Evolutionary conservation across 371 early-diverging fungal genomes (phyloP).

Genomic region (Mortierella sp.): DNA sequence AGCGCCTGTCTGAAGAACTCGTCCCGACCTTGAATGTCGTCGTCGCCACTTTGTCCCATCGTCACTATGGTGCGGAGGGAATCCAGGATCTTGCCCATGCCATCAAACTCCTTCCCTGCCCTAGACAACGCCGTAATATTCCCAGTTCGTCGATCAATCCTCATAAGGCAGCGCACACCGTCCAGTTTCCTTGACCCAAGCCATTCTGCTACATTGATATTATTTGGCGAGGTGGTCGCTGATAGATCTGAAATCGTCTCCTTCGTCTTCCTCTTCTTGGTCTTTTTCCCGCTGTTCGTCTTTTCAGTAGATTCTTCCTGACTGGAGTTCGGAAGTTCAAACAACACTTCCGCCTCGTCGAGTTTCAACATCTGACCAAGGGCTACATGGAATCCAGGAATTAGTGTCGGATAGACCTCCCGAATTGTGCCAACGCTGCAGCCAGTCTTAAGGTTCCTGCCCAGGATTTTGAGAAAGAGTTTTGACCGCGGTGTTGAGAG

Average conservation of each 20-base stretch:
- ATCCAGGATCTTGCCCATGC: conserved; percentile 56
- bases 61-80: conserved; percentile 50
- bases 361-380: conserved; percentile 49
- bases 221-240: background rate
- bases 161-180: conserved; percentile 69
- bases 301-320: background rate
- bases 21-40: conserved; percentile 14
- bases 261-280: background rate
- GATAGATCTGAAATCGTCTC: background rate
- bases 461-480: conserved; percentile 67
- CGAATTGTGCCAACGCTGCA: conserved; percentile 60
- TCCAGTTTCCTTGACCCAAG: conserved; percentile 73
- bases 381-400: conserved; percentile 56
- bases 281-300: background rate
- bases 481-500: conserved; percentile 41
- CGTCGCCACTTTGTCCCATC: background rate
- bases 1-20: conserved; percentile 32
- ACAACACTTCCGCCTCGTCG: conserved; percentile 23
- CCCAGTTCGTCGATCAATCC: conserved; percentile 54
- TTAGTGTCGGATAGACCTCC: conserved; percentile 45
- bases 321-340: background rate
- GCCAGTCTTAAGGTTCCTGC: conserved; percentile 70
- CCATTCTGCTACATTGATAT: conserved; percentile 41
- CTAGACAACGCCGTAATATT: conserved; percentile 64
- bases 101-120: conserved; percentile 61